Conservation (phyloP, 2,329 filamentous ascomycete species). For the Kalmusia sp. region DNA sequence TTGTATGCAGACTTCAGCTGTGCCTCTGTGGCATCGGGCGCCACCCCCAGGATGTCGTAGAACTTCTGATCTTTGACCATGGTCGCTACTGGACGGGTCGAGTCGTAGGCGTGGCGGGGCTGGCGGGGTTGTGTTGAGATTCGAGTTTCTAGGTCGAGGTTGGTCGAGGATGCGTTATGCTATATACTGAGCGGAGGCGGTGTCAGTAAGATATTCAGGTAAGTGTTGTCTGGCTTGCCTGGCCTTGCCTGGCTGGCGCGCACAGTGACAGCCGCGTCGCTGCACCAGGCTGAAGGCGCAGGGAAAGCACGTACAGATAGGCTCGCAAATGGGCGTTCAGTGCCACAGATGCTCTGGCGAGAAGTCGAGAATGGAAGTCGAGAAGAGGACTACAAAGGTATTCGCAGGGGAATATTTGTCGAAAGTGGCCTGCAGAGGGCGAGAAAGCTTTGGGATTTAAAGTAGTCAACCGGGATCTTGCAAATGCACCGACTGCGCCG, state of each 20-base stretch:
- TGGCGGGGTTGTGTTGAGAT: slow-evolving; percentile 34
- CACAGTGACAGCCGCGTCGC: background rate
- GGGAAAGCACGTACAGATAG: background rate
- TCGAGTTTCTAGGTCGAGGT: slow-evolving; percentile 16
- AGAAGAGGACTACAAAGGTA: background rate
- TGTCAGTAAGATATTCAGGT: slow-evolving; percentile 12
- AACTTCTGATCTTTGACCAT: slow-evolving; percentile 83
- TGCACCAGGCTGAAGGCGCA: slow-evolving; percentile 3
- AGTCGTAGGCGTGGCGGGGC: slow-evolving; percentile 22
- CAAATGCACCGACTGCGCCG: slow-evolving; percentile 42
- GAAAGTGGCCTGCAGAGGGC: slow-evolving; percentile 22
- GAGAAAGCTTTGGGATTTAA: slow-evolving; percentile 38
- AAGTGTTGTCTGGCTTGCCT: background rate
- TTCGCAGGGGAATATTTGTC: background rate
- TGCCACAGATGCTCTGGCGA: background rate
- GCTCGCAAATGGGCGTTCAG: background rate
- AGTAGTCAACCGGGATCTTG: slow-evolving; percentile 39
- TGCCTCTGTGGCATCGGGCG: slow-evolving; percentile 79
- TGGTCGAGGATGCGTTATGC: background rate
- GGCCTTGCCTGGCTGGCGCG: background rate
- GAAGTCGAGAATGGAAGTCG: background rate
- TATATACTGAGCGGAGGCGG: background rate
- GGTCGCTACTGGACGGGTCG: slow-evolving; percentile 42
- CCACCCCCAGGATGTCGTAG: slow-evolving; percentile 80
- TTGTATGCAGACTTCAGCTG: slow-evolving; percentile 94